A percentile compares a stretch with the other conserved stretches of the same genome.
These are phyloP conservation scores for Pyrenula massariospora DNA, from an alignment of 495 filamentous ascomycete genomes.

Conservation along the genomic window DNA sequence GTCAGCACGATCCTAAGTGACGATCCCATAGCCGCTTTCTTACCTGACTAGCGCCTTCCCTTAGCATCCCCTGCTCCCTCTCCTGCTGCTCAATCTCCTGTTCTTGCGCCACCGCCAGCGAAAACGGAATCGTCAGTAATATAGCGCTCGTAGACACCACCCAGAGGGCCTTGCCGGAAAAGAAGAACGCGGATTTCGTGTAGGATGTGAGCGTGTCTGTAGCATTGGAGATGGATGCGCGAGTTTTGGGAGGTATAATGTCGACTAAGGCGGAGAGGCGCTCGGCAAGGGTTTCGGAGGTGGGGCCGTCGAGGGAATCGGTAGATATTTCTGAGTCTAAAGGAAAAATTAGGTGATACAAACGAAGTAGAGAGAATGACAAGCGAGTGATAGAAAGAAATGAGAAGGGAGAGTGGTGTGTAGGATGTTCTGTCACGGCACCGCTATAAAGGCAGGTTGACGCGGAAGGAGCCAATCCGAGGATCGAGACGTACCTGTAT, in stretches of 20 bases:
- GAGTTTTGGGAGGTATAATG: slow-evolving; percentile 76
- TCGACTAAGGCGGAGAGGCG: slow-evolving; percentile 79
- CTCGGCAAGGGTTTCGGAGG: slow-evolving; percentile 58
- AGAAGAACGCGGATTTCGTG: slow-evolving; percentile 48
- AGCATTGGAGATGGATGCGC: slow-evolving; percentile 52
- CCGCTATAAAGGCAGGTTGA: slow-evolving; percentile 2
- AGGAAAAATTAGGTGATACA: too few relatives aligned
- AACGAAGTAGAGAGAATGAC: slow-evolving; percentile 14
- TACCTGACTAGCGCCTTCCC: slow-evolving; percentile 64
- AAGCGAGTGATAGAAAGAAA: background rate
- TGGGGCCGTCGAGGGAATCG: slow-evolving; percentile 28
- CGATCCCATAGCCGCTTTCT: too few relatives aligned
- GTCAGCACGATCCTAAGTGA: too few relatives aligned
- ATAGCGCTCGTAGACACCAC: slow-evolving; percentile 77
- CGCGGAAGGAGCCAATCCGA: slow-evolving; percentile 6
- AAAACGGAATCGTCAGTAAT: slow-evolving; percentile 84
- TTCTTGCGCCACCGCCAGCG: slow-evolving; percentile 86
- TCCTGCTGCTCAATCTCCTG: slow-evolving; percentile 94
- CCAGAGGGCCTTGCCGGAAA: slow-evolving; percentile 77
- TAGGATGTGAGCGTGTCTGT: slow-evolving; percentile 43
- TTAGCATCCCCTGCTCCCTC: slow-evolving; percentile 91
- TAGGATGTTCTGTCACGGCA: too few relatives aligned
- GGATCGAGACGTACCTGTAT: slow-evolving; percentile 53
- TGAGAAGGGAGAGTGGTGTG: background rate
- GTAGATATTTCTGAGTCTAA: slow-evolving; percentile 45